Base-by-base conservation (phyloP, 768 basidiomycete genomes). In the Rhodotorula diobovata region DNA sequence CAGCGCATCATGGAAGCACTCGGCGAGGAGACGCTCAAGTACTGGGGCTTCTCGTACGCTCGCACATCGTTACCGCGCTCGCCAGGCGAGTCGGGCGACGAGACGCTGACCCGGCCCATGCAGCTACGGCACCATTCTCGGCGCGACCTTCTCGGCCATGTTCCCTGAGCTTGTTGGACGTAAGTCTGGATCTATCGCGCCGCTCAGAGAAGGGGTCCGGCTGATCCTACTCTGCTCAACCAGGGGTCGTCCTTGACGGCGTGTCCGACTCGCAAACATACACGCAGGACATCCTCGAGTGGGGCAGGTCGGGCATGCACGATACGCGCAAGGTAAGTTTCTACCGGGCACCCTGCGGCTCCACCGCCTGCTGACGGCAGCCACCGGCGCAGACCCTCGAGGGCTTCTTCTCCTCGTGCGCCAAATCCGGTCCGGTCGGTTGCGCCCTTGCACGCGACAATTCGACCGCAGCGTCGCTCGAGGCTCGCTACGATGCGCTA, bases 41-140 rank as follows among this genome's bases (percentile, higher is more conserved):
- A 78, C 53, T 77, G 73, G 76, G 76, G 77, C 4, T 73, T 76
- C 71, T 67, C 59, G 57, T 76, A 48, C 18, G 65, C 39, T 21
- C 45, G 16, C 15, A 5, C 9, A 15, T 46, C 18, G 18, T n/a
- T 18, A 16, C n/a, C n/a, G n/a, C n/a, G n/a, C 61, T 35, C 55
- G 34, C 46, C 15, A 1, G 25, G n/a, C 41, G 12, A n/a, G n/a
- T n/a, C n/a, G n/a, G n/a, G n/a, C n/a, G n/a, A n/a, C n/a, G 11
- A 10, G 4, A 14, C 2, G 16, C 41, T 20, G 34, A 45, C 30
- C 10, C 5, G 15, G 2, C n/a, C 20, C 2, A 12, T 28, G 43
- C 63, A 73, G 70, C 48, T 74, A 77, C 55, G 76, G 76, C 10
- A 78, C 77, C 5, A 67, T 72, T n/a, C 61, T 78, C 12, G 77